Conservation (phyloP, 2,329 filamentous ascomycete genomes). For the Venturia carpophila region DNA sequence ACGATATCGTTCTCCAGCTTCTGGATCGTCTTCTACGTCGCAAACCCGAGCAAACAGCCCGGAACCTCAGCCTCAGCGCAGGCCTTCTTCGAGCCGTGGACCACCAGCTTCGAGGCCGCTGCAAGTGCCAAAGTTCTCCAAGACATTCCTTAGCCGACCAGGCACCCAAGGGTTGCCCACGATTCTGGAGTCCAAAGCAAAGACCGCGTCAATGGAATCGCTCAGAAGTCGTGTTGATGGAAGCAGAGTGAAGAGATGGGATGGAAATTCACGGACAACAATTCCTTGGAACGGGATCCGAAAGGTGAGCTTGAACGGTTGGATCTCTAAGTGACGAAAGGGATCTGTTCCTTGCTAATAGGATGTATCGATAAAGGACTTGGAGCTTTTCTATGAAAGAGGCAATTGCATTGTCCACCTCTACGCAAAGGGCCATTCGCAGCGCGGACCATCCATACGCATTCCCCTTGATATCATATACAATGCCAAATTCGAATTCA, state of each 20-base stretch:
- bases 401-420: constrained; percentile 66
- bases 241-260: constrained; percentile 28
- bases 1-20: neutral
- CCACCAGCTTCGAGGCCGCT: neutral
- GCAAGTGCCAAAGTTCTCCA: constrained; percentile 4
- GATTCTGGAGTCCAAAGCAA: constrained; percentile 5
- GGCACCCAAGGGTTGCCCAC: neutral
- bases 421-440: constrained; percentile 57
- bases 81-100: constrained; percentile 2
- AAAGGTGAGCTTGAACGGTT: constrained; percentile 29
- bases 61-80: constrained; percentile 1
- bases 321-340: neutral
- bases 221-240: constrained; percentile 3
- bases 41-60: constrained; percentile 12
- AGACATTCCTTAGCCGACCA: neutral
- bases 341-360: constrained; percentile 20
- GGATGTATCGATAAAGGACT: constrained; percentile 46
- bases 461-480: constrained; percentile 53
- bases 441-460: constrained; percentile 59
- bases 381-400: constrained; percentile 59
- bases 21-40: neutral
- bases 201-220: constrained; percentile 7
- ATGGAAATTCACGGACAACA: constrained; percentile 29
- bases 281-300: constrained; percentile 39
- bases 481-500: constrained; percentile 41